Conservation (phyloP, 208 protist genomes). For the Acanthamoeba castellanii region DNA sequence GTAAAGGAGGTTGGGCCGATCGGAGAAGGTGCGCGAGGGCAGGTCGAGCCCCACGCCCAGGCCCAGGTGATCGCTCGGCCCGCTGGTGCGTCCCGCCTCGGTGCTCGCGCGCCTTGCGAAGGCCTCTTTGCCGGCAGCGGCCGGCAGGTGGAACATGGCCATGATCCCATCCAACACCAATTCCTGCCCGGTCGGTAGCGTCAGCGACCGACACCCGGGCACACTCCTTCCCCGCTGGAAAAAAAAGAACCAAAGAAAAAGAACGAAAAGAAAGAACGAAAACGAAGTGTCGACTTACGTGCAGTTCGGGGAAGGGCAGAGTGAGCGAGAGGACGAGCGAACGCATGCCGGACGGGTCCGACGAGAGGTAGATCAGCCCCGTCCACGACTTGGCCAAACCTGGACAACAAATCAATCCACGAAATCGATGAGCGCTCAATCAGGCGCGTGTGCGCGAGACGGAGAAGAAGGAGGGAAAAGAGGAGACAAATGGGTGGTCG, state of each 20-base stretch:
- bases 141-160: constrained; percentile 54
- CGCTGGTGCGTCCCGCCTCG: neutral
- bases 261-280: neutral
- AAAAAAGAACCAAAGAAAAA: neutral
- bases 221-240: no score
- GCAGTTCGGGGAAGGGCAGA: constrained; percentile 48
- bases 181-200: constrained; percentile 34
- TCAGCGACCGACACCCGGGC: no score
- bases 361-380: constrained; percentile 47
- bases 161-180: constrained; percentile 40
- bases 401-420: neutral
- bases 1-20: constrained; percentile 51
- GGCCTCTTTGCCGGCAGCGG: constrained; percentile 29
- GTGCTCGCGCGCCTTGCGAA: constrained; percentile 6
- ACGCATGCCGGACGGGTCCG: constrained; percentile 13
- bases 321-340: constrained; percentile 58
- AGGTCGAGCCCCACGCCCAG: constrained; percentile 54
- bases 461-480: neutral
- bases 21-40: constrained; percentile 20
- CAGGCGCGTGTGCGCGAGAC: no score
- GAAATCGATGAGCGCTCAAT: neutral
- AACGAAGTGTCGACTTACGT: constrained; percentile 1
- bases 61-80: constrained; percentile 14
- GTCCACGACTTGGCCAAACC: constrained; percentile 43
- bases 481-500: neutral